Base-by-base conservation (phyloP, 2,329 filamentous ascomycete species). In the Penicillium sp. region DNA sequence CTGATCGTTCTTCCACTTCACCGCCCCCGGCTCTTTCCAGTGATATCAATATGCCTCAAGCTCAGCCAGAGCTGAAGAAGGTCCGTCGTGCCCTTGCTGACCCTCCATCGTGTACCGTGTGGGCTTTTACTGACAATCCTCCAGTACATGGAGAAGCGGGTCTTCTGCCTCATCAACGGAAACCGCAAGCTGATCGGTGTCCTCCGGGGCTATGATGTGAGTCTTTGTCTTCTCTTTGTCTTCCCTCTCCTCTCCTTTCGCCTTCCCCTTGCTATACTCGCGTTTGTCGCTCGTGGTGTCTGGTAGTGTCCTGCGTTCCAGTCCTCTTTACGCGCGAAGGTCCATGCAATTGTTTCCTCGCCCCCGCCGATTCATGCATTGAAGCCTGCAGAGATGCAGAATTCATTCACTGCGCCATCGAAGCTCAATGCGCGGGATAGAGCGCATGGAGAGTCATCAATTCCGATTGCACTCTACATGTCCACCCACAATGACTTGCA, bases 51-150 rank as follows among this genome's bases (percentile, higher is more conserved):
- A 98, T 98, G 93, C 89, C 93, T 57, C 91, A 94, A 84, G 90
- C 93, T 69, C 93, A 97, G 75, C 93, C 93, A 63, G 94, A 98
- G 77, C 82, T 98, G 55, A 98, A 97, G 76, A 98, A 97, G 84
- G 93, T 94, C 22, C 6, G 13, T 14, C 38, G 24, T 37, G 27
- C 34, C 31, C 3, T 1, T 16, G 29, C 47, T 37, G 11, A 4
- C 29, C 8, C 4, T 3, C 11, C 10, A 29, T 20, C 16, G 20
- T 4, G 27, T 23, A 13, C 11, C n/a, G n/a, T n/a, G n/a, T n/a
- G n/a, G n/a, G n/a, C n/a, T n/a, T 26, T 29, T 35, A 40, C 59
- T 59, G 45, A 64, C 48, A 16, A 23, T 40, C 40, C 28, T 35
- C 47, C 52, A 98, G 93, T 98, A 98, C 74, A 89, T 98, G 74